These are phyloP conservation scores for Tetracentron sinense DNA, from an alignment of 164 flowering plant species.

Conservation along the genomic window DNA sequence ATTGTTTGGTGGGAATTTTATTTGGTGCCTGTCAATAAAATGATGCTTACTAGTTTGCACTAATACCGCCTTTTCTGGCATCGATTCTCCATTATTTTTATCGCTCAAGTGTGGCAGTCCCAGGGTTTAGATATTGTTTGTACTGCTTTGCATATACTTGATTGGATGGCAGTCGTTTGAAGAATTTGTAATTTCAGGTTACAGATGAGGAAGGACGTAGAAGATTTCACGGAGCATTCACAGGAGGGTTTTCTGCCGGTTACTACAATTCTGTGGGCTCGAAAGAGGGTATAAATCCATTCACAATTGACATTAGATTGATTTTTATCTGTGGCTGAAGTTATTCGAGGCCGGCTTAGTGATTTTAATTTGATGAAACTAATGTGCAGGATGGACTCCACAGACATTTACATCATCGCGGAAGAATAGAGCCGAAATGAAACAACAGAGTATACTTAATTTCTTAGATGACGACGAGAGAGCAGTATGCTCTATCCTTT, in stretches of 20 bases:
- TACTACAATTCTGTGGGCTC: slow-evolving; percentile 87
- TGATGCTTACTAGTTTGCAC: too few relatives aligned
- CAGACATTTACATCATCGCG: slow-evolving; percentile 85
- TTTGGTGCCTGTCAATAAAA: too few relatives aligned
- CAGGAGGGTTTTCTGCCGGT: slow-evolving; percentile 94
- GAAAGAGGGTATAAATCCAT: slow-evolving; percentile 60
- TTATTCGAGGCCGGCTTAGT: not conserved
- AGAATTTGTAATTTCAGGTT: slow-evolving; percentile 47
- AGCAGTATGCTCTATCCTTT: slow-evolving; percentile 45
- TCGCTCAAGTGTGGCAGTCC: too few relatives aligned
- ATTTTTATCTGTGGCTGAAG: not conserved
- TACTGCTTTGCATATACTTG: not conserved
- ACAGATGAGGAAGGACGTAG: slow-evolving; percentile 88
- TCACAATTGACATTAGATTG: not conserved
- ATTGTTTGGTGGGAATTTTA: too few relatives aligned
- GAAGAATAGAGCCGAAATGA: slow-evolving; percentile 78
- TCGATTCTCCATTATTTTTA: too few relatives aligned
- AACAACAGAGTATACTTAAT: slow-evolving; percentile 61
- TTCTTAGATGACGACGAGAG: slow-evolving; percentile 93
- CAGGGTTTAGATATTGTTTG: not conserved
- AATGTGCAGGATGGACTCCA: slow-evolving; percentile 88
- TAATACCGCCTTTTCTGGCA: too few relatives aligned
- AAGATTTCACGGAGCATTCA: slow-evolving; percentile 96
- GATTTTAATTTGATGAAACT: slow-evolving; percentile 3
- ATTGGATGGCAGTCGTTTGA: not conserved